Base-by-base conservation (phyloP, 495 filamentous ascomycete genomes). In the Glutinoglossum americanum region DNA sequence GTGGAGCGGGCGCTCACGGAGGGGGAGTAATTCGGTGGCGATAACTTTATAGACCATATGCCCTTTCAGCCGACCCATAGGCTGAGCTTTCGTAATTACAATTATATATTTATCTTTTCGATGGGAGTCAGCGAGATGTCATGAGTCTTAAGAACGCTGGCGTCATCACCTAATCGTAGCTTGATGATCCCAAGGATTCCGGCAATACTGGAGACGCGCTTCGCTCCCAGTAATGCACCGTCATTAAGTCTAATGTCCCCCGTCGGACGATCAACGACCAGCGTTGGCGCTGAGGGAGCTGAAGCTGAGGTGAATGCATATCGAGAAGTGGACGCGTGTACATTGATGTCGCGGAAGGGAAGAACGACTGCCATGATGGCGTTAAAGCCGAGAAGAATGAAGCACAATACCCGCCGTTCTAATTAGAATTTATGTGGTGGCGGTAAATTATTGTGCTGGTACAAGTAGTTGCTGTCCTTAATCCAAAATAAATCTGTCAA, bases 291-390 rank as follows among this genome's bases (percentile, higher is more conserved):
- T 67, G 84, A 79, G 59, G 89, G 90, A 13, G 87, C 88, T 3
- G 93, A 97, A 10, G 92, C 93, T 1, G 92, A 98, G 23, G 85
- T 86, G 71, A 98, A 98, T 62, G 88, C 87, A 76, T 98, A 98
- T 65, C 90, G 82, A 58, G 89, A 87, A 57, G 84, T 71, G 1
- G 92, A 90, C 47, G 86, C 81, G 65, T 94, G 87, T 70, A 97
- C 78, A 68, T 95, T 97, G 74, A 97, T 89, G 75, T 97, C 92
- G 63, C 90, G 78, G 68, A 89, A 98, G 8, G 92, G 92, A 60
- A 89, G 76, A 45, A 80, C 70, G 57, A 71, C 62, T 44, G 75
- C 70, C 83, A 85, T 85, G 54, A 15, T 39, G 17, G 39, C 11
- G 6, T 62, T 37, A 15, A 23, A 51, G 32, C 56, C 49, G 33